Evolutionary conservation across 2,329 filamentous ascomycete genomes (phyloP).

Genomic region (Scopulariopsis brevicaulis): DNA sequence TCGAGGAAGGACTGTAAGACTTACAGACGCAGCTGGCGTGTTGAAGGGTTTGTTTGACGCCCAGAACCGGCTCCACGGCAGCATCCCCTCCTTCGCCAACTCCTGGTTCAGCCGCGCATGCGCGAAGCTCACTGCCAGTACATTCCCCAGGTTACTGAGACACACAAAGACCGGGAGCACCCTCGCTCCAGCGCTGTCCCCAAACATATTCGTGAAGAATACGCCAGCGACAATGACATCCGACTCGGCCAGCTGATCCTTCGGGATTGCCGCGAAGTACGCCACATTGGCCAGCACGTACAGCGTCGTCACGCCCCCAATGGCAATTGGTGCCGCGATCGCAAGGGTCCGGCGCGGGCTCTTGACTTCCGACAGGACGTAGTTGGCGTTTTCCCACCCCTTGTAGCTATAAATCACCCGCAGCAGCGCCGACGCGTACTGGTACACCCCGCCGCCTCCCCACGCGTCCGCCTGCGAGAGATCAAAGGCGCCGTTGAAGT

Average conservation of each 20-base stretch:
- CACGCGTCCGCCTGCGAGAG: conserved; percentile 30
- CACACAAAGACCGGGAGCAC: conserved; percentile 45
- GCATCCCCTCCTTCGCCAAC: conserved; percentile 56
- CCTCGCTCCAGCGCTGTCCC: conserved; percentile 35
- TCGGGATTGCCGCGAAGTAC: conserved; percentile 53
- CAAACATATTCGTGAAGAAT: conserved; percentile 53
- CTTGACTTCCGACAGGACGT: conserved; percentile 46
- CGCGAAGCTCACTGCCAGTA: conserved; percentile 48
- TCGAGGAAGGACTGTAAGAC: conserved; percentile 8
- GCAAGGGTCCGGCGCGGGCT: conserved; percentile 40
- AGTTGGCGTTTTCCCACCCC: conserved; percentile 54
- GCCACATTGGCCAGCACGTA: conserved; percentile 55
- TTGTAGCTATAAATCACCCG: conserved; percentile 51
- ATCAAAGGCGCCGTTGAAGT: conserved; percentile 44
- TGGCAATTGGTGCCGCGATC: conserved; percentile 44
- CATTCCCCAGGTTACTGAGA: conserved; percentile 49
- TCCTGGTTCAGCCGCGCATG: conserved; percentile 51
- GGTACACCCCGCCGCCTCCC: conserved; percentile 34
- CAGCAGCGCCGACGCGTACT: conserved; percentile 45
- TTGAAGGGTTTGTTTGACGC: conserved; percentile 58
- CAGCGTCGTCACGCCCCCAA: conserved; percentile 45
- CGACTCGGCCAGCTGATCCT: conserved; percentile 41
- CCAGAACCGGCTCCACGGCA: conserved; percentile 57
- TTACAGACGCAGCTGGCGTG: conserved; percentile 44
- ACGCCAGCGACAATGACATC: conserved; percentile 48